These are phyloP conservation scores for Wickerhamiella vanderwaltii DNA, from an alignment of 805 yeast genomes.

Conservation along the genomic window DNA sequence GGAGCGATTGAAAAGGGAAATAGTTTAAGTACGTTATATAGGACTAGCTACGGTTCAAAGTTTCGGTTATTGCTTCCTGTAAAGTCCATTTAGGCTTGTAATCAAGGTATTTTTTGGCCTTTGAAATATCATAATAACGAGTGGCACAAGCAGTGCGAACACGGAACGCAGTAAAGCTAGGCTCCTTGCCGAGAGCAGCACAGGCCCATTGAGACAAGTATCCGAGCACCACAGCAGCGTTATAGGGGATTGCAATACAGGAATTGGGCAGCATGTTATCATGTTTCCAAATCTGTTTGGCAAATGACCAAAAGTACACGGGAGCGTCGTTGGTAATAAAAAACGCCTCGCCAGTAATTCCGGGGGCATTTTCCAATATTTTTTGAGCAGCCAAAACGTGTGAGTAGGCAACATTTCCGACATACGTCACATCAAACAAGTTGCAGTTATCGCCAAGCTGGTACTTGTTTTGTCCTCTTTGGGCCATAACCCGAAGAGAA, in stretches of 20 bases:
- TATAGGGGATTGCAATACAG: conserved; percentile 56
- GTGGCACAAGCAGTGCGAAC: conserved; percentile 85
- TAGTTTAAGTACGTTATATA: neutral
- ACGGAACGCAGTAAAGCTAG: conserved; percentile 92
- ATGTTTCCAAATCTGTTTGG: conserved; percentile 93
- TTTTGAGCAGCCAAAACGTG: conserved; percentile 86
- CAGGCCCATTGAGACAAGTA: conserved; percentile 67
- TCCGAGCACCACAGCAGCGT: conserved; percentile 72
- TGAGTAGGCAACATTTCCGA: conserved; percentile 95
- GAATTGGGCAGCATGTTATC: conserved; percentile 71
- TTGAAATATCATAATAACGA: conserved; percentile 82
- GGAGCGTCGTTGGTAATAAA: conserved; percentile 92
- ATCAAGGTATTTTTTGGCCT: conserved; percentile 68
- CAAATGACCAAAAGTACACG: conserved; percentile 91
- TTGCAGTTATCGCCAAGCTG: conserved; percentile 93
- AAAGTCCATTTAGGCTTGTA: conserved; percentile 68
- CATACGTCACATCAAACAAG: conserved; percentile 92
- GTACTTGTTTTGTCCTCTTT: conserved; percentile 74
- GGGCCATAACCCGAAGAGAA: conserved; percentile 72
- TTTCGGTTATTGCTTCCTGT: conserved; percentile 44
- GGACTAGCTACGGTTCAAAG: conserved; percentile 1
- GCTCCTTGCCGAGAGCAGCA: conserved; percentile 62
- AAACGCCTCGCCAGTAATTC: conserved; percentile 74
- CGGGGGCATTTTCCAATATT: conserved; percentile 28
- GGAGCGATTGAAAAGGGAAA: neutral